Evolutionary conservation across 768 basidiomycete genomes (phyloP), one percentile per base, ranked within the genome.

Genomic region (Pleurotus tuoliensis): DNA sequence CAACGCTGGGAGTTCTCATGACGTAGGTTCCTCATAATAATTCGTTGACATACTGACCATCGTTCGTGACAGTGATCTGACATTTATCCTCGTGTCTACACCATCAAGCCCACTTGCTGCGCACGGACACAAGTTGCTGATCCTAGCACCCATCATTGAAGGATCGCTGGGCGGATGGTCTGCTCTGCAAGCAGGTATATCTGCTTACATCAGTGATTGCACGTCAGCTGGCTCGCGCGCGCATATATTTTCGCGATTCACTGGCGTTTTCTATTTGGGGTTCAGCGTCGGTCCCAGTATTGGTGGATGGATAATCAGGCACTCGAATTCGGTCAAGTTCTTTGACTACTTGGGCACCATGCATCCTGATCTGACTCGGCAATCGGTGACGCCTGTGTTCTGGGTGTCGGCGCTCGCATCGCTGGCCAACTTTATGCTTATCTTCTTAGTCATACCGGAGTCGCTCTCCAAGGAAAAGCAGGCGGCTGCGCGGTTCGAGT

Each of bases 151-250:
- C 0, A 68, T 88, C 38, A 73, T 92, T 16, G 94, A 97, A 66
- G 94, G 94, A 15, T 70, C 87, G 13, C 76, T 93, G 2, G 94
- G 94, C 12, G 92, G 94, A 24, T 90, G 87, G 82, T 82, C 87
- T 5, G 86, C 92, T 0, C 71, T 94, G 7, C 82, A 86, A 55
- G 82, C 87, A 3, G 86, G 87, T 0, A 84, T 84, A n/a, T 83
- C 87, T 12, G 90, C 94, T 3, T 93, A 92, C 63, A 75, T 93
- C 51, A 86, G 87, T 37, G 92, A 94, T 63, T 92, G 90, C 65
- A 93, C 92, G 2, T 88, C 88, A n/a, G 76, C 83, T 44, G 91
- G 90, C 43, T 92, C 91, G 7, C 83, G 90, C 41, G 81, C 91
- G 1, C 77, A 82, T 40, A 82, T 86, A 24, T 87, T 86, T 69